Evolutionary conservation across 2,329 filamentous ascomycete genomes (phyloP), one percentile per base, ranked within the genome.

Genomic region (Stagonosporopsis chrysanthemi): DNA sequence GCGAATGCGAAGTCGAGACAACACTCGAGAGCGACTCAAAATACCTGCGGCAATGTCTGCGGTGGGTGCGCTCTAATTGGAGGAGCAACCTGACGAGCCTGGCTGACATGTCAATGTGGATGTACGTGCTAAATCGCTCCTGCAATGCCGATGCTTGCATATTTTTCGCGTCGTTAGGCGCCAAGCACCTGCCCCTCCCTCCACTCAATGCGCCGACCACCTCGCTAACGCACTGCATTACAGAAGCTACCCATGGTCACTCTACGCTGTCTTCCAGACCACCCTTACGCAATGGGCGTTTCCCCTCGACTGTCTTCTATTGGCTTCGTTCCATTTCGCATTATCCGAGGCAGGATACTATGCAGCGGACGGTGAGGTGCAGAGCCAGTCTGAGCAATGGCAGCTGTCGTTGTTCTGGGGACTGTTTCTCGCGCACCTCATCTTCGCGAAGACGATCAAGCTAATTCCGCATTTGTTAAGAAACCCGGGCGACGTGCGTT

Each of bases 31-130:
- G 94, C 75, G 90, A 93, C 73, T 82, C 84, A 54, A 96, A 93
- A 72, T 98, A 96, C 73, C 81, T 98, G 62, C 94, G 91, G 74
- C 94, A 98, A 78, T 98, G 94, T 78, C 87, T 94, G 43, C 86
- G 94, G 44, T 98, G 94, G 94, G 92, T 95, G 40, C 88, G 94
- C 71, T 97, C 93, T 82, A 98, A 98, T 79, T 98, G 94, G 94
- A 86, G 94, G 73, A 97, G 92, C 81, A 98, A 98, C 77, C 88
- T 92, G 78, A 97, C 92, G 49, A 97, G 92, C 77, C 83, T 97
- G 63, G 86, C 86, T 63, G 94, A 97, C 79, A 83, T 89, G 73
- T 86, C 92, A 72, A 91, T 97, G 71, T 92, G 90, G 87, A 88
- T 80, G 93, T 97, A 84, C 88, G 92, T 75, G 39, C 48, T 57